These are phyloP conservation scores for Kwoniella heveanensis DNA, from an alignment of 768 basidiomycete species.

Conservation along the genomic window DNA sequence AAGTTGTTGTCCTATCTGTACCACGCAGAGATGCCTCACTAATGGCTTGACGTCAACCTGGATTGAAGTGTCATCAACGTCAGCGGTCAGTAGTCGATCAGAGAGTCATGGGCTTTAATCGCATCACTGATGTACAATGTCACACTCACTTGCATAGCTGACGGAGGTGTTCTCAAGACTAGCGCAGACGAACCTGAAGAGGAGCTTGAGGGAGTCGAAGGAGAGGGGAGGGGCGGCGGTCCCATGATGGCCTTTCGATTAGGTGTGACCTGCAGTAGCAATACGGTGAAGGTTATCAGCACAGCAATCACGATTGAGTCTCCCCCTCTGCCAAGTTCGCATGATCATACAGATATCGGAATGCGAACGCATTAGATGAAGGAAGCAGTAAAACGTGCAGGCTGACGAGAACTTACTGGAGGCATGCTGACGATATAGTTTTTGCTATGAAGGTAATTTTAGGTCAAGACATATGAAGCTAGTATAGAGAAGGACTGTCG, in stretches of 20 bases:
- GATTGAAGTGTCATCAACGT: neutral
- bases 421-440: constrained; percentile 3
- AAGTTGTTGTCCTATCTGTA: no score
- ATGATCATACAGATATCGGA: neutral
- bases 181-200: neutral
- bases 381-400: neutral
- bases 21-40: neutral
- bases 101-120: no score
- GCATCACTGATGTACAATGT: no score
- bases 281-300: neutral
- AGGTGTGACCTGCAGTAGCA: neutral
- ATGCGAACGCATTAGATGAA: neutral
- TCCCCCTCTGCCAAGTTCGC: neutral
- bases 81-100: neutral
- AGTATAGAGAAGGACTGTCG: no score
- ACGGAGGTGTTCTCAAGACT: neutral
- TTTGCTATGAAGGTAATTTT: no score
- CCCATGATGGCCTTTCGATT: constrained; percentile 1
- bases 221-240: neutral
- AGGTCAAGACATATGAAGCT: no score
- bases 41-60: neutral
- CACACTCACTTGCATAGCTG: neutral
- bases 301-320: neutral
- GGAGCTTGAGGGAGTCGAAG: constrained; percentile 1
- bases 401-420: neutral